Evolutionary conservation across 192 early-diverging fungal species (phyloP), one percentile per base, ranked within the genome.

Genomic region (Coemansia sp.): DNA sequence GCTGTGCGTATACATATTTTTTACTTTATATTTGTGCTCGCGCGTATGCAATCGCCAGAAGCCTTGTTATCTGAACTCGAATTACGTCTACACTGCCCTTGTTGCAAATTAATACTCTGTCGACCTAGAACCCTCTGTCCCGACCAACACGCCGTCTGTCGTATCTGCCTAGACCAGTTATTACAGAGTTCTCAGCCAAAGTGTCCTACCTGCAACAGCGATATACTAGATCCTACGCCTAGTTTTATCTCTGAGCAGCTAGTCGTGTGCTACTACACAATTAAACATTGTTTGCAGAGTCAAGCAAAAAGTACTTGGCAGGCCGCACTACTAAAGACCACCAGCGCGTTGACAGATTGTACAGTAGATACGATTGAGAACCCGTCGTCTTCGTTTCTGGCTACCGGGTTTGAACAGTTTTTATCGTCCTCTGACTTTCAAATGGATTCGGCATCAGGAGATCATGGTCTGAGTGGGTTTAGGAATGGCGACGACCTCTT

Each of bases 81-180:
- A 43, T 55, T 55, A 43, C 49, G 61, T 24, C 10, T 73, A 22
- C 4, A 11, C 29, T 74, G 72, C 27, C 66, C 62, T n/a, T 31
- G 13, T 38, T 74, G 72, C 47, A 18, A 58, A n/a, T 18, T 40
- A 12, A 43, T 63, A 8, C 47, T 74, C 2, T 18, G n/a, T 10
- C 57, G 31, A 24, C 72, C 72, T 12, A 66, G 47, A 40, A 53
- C 49, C 7, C 20, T 74, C 20, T 11, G 18, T 11, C 31, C 50
- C 16, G 67, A 66, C 31, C 22, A 44, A 10, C 72, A 74, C 66
- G 39, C 18, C 4, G 24, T 74, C 38, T 74, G 72, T 11, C 72
- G 72, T 15, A 50, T 74, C 38, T 74, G 72, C 62, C 65, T 74
- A 1, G 66, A 74, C 47, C 66, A 62, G 38, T 40, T 74, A 2